Evolutionary conservation across 352 stramenopile species (phyloP), one percentile per base, ranked within the genome.

Genomic region (Aphanomyces astaci): DNA sequence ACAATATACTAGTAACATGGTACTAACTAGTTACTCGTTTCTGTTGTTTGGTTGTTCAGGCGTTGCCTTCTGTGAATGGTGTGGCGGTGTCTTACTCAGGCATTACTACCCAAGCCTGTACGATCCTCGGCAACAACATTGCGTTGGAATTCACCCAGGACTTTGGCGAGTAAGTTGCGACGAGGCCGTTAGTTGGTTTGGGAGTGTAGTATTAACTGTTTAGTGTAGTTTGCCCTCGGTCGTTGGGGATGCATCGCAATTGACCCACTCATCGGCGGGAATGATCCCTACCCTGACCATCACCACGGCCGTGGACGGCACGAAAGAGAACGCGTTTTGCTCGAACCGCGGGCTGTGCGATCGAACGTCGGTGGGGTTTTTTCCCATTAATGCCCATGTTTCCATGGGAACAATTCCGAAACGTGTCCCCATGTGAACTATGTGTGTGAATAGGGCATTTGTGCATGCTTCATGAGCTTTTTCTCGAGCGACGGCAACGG

Each of bases 311-410:
- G 76, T 88, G 0, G 78, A 94, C 25, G 92, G 92, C 4, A 97
- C 90, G 0, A 97, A 97, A 67, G 92, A 97, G 71, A 88, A 84
- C 62, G 48, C 88, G 15, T 72, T 77, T 30, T 98, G 92, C 77
- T 94, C 88, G 22, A 91, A 89, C 0, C 82, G 90, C 19, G 92
- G 92, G 2, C 64, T 72, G 9, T 98, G 92, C 70, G 88, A 98
- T 69, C 73, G 66, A 31, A 70, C 70, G 5, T 80, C 74, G 5
- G 81, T 57, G 17, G n/a, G 49, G n/a, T 2, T 28, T 57, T n/a
- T n/a, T n/a, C n/a, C 36, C 36, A 43, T 43, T 7, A 7, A 43
- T 43, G 36, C 7, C 36, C 36, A 15, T 15, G 36, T 17, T 9
- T 24, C 27, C 9, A 5, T 24, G 9, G 5, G 4, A 24, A 53